These are phyloP conservation scores for Phytophthora pistaciae DNA, from an alignment of 352 stramenopile genomes.

Conservation along the genomic window DNA sequence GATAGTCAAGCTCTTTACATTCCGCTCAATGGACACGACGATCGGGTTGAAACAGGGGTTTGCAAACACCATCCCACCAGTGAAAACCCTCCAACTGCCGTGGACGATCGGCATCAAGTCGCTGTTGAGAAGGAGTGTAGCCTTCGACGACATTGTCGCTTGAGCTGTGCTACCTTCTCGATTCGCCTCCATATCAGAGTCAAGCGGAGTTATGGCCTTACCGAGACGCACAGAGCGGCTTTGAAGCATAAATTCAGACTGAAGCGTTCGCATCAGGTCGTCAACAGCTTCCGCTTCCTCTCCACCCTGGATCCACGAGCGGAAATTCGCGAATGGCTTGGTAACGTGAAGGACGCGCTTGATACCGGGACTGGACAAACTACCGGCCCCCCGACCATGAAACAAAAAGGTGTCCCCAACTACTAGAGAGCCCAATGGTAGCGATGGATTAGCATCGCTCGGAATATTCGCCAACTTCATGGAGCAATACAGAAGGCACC, in stretches of 20 bases:
- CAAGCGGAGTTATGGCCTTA: slow-evolving; percentile 43
- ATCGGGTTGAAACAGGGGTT: slow-evolving; percentile 65
- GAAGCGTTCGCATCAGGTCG: slow-evolving; percentile 47
- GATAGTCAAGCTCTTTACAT: slow-evolving; percentile 60
- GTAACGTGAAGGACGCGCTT: slow-evolving; percentile 54
- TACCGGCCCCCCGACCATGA: slow-evolving; percentile 2
- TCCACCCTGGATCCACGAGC: slow-evolving; percentile 65
- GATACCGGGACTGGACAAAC: background rate
- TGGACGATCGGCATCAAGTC: slow-evolving; percentile 49
- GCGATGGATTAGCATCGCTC: slow-evolving; percentile 27
- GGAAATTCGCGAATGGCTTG: slow-evolving; percentile 66
- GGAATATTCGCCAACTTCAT: slow-evolving; percentile 47
- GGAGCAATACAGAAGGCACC: slow-evolving; percentile 67
- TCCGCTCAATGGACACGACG: slow-evolving; percentile 68
- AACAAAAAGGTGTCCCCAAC: slow-evolving; percentile 72
- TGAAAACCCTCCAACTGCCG: slow-evolving; percentile 66
- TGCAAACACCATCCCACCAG: slow-evolving; percentile 68
- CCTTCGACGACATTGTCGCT: slow-evolving; percentile 37
- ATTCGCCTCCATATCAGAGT: slow-evolving; percentile 29
- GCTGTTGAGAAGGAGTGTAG: slow-evolving; percentile 58
- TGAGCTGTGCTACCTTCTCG: slow-evolving; percentile 3
- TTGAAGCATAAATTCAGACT: slow-evolving; percentile 78
- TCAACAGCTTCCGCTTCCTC: slow-evolving; percentile 55
- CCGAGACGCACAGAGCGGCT: slow-evolving; percentile 58
- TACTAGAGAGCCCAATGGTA: slow-evolving; percentile 54